Evolutionary conservation across 129 eudicot genomes (phyloP).

Genomic region (Erigeron canadensis): DNA sequence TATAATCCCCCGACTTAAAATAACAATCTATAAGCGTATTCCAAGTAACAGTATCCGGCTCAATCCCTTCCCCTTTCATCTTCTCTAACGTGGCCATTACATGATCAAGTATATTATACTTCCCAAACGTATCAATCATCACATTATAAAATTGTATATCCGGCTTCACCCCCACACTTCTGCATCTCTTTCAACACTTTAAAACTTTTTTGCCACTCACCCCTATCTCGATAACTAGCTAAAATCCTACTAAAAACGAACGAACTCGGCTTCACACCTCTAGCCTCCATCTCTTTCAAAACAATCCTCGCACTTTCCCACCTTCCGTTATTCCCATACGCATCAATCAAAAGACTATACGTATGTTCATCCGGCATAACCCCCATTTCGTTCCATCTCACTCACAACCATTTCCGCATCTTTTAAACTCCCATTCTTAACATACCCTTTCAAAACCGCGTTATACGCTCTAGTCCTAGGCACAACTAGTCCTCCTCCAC

Average conservation of each 20-base stretch:
- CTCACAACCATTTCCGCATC: slow-evolving; percentile 78
- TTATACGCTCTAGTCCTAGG: slow-evolving; percentile 92
- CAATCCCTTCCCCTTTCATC: slow-evolving; percentile 82
- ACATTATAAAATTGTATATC: slow-evolving; percentile 83
- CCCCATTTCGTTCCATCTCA: slow-evolving; percentile 78
- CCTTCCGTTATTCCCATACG: slow-evolving; percentile 83
- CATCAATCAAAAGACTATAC: slow-evolving; percentile 77
- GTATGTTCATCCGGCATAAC: slow-evolving; percentile 85
- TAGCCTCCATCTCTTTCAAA: slow-evolving; percentile 86
- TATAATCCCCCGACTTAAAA: slow-evolving; percentile 71
- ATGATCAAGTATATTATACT: slow-evolving; percentile 81
- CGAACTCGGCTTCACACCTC: slow-evolving; percentile 62
- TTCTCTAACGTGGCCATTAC: slow-evolving; percentile 71
- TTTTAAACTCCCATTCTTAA: slow-evolving; percentile 55
- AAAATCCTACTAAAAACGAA: slow-evolving; percentile 76
- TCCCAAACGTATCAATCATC: slow-evolving; percentile 93
- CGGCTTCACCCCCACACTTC: slow-evolving; percentile 66
- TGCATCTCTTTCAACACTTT: slow-evolving; percentile 92
- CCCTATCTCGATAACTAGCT: slow-evolving; percentile 72
- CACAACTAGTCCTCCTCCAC: slow-evolving; percentile 11
- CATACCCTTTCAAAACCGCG: slow-evolving; percentile 82
- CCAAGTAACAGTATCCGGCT: slow-evolving; percentile 88
- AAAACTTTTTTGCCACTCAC: slow-evolving; percentile 88
- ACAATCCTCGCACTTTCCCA: slow-evolving; percentile 97
- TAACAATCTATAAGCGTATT: slow-evolving; percentile 89